Percentiles rank a stretch among this genome's conserved stretches.
Conservation (phyloP, 1,139 yeast genomes). For the Yamadazyma siamensis region DNA sequence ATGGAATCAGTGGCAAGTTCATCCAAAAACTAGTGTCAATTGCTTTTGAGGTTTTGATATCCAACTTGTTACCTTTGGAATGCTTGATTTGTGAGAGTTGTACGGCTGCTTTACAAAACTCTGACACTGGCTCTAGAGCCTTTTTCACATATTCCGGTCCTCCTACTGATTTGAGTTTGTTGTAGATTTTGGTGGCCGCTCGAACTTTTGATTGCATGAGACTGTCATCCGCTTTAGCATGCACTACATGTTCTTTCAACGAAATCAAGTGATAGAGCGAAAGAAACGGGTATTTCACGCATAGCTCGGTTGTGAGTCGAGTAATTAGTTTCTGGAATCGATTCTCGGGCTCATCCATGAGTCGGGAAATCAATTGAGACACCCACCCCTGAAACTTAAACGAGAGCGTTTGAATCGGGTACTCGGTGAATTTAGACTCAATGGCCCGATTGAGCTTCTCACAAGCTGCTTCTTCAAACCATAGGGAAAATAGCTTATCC, state of each 20-base stretch:
- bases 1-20: constrained; percentile 54
- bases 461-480: constrained; percentile 63
- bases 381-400: constrained; percentile 74
- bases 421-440: constrained; percentile 23
- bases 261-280: constrained; percentile 66
- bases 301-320: constrained; percentile 46
- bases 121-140: constrained; percentile 25
- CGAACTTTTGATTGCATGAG: constrained; percentile 43
- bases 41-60: constrained; percentile 28
- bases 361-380: constrained; percentile 75
- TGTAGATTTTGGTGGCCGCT: constrained; percentile 52
- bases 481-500: constrained; percentile 79
- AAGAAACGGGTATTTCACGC: constrained; percentile 73
- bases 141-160: constrained; percentile 12
- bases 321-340: constrained; percentile 59
- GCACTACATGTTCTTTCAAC: constrained; percentile 43
- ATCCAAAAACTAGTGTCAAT: constrained; percentile 57
- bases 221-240: constrained; percentile 24
- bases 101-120: constrained; percentile 50
- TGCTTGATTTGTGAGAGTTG: constrained; percentile 49
- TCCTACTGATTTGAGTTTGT: constrained; percentile 11
- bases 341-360: constrained; percentile 42
- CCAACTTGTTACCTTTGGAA: constrained; percentile 29
- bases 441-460: constrained; percentile 36
- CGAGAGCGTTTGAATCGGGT: constrained; percentile 31